Evolutionary conservation across 805 yeast species (phyloP).

Genomic region (Blastobotrys chiropterorum): DNA sequence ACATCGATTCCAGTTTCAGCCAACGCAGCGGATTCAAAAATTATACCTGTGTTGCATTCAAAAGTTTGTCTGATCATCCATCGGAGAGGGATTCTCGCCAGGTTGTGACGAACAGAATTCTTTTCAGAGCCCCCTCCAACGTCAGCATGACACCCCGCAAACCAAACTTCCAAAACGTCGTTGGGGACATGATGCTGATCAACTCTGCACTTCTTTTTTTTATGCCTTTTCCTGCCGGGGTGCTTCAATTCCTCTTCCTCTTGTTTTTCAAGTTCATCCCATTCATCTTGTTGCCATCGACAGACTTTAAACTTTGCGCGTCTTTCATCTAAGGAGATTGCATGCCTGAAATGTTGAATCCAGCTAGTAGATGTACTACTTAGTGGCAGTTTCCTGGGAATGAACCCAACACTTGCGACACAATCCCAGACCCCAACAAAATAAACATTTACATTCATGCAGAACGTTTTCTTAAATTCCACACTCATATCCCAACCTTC

Average conservation of each 20-base stretch:
- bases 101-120: not conserved
- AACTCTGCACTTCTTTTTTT: conserved; percentile 23
- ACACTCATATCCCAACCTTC: conserved; percentile 5
- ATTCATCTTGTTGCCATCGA: conserved; percentile 5
- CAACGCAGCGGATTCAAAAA: not conserved
- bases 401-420: conserved; percentile 56
- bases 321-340: conserved; percentile 59
- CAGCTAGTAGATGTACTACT: conserved; percentile 45
- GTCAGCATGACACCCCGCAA: conserved; percentile 63
- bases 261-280: not conserved
- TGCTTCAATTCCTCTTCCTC: conserved; percentile 9
- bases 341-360: conserved; percentile 60
- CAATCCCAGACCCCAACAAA: conserved; percentile 66
- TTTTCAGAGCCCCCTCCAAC: conserved; percentile 48
- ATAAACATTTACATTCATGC: conserved; percentile 41
- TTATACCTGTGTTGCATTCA: not conserved
- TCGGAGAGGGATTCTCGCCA: not conserved
- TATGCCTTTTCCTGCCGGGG: not conserved
- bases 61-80: conserved; percentile 1
- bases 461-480: conserved; percentile 49
- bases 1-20: conserved; percentile 1
- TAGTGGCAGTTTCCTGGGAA: conserved; percentile 54
- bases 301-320: conserved; percentile 47
- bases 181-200: conserved; percentile 4
- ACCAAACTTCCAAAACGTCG: conserved; percentile 50